Base-by-base conservation (phyloP, 176 grass and related monocot genomes). In the Oryza meyeriana region DNA sequence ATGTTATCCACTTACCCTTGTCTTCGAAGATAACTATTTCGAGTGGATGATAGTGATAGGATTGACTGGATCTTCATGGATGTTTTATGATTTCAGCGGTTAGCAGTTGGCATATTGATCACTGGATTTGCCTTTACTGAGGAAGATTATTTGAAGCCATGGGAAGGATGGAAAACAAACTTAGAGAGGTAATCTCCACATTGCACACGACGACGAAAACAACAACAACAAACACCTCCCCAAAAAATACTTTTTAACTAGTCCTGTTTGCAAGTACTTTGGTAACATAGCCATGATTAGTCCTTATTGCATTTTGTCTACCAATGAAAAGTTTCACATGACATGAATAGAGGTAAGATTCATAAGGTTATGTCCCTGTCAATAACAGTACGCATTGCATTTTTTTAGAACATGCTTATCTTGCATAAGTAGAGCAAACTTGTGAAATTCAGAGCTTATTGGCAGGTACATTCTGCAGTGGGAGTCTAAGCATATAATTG, bases 131-230 rank as follows among this genome's bases (percentile, higher is more conserved):
- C 85, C 61, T 99, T 93, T 81, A 79, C 84, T 11, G 68, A 85
- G 52, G 91, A 93, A 55, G 93, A 95, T 92, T 95, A 88, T 89
- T 47, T 80, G 11, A 95, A 88, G 69, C 93, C 96, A 57, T 99
- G 96, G 96, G 93, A 99, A 89, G 91, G 82, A 81, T 91, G 83
- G 81, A 84, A 92, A 85, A 84, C 89, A 81, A 93, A 95, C 72
- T 84, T 95, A 75, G 96, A 99, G 79, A 95, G 96, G 96, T 99
- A 78, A n/a, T n/a, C n/a, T n/a, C n/a, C n/a, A n/a, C n/a, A n/a
- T n/a, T n/a, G n/a, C 22, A 8, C 78, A 6, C 48, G 18, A 1
- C 17, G 1, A 1, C 48, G 3, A 3, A 48, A 48, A 48, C 13
- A 48, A 12, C 14, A 4, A 16, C 13, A 36, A 4, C 2, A 33